Conservation (phyloP, 495 filamentous ascomycete species). For the Sporormia fimetaria region DNA sequence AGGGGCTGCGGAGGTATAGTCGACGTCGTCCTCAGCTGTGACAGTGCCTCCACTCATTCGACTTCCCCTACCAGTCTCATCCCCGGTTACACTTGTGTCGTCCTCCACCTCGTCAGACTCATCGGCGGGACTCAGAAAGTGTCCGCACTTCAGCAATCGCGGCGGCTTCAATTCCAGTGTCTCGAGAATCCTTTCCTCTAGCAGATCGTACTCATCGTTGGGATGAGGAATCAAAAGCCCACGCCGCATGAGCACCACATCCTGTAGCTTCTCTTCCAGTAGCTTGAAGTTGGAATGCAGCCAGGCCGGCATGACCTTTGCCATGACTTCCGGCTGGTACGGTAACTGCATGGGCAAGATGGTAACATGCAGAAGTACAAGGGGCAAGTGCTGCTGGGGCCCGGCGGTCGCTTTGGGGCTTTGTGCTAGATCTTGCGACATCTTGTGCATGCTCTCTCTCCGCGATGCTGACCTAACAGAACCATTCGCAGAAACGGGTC, state of each 20-base stretch:
- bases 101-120: slow-evolving; percentile 15
- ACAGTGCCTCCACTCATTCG: slow-evolving; percentile 28
- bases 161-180: slow-evolving; percentile 67
- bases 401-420: slow-evolving; percentile 11
- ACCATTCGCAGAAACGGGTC: slow-evolving; percentile 17
- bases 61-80: slow-evolving; percentile 30
- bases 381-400: slow-evolving; percentile 43
- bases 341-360: slow-evolving; percentile 60
- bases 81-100: slow-evolving; percentile 10
- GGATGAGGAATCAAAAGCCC: slow-evolving; percentile 84
- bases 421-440: slow-evolving; percentile 5
- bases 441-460: slow-evolving; percentile 1
- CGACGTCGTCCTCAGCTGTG: slow-evolving; percentile 25
- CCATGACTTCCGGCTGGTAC: slow-evolving; percentile 48
- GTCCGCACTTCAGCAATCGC: slow-evolving; percentile 66
- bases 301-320: slow-evolving; percentile 40
- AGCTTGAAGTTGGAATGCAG: slow-evolving; percentile 64
- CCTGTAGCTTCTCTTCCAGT: slow-evolving; percentile 60
- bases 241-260: slow-evolving; percentile 62
- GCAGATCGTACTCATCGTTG: slow-evolving; percentile 75
- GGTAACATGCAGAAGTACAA: slow-evolving; percentile 82
- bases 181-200: slow-evolving; percentile 87
- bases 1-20: slow-evolving; percentile 13
- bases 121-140: slow-evolving; percentile 34
- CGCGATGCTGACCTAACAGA: slow-evolving; percentile 18